These are phyloP conservation scores for Sugiyamaella novakii DNA, from an alignment of 1,139 yeast genomes.

Conservation along the genomic window DNA sequence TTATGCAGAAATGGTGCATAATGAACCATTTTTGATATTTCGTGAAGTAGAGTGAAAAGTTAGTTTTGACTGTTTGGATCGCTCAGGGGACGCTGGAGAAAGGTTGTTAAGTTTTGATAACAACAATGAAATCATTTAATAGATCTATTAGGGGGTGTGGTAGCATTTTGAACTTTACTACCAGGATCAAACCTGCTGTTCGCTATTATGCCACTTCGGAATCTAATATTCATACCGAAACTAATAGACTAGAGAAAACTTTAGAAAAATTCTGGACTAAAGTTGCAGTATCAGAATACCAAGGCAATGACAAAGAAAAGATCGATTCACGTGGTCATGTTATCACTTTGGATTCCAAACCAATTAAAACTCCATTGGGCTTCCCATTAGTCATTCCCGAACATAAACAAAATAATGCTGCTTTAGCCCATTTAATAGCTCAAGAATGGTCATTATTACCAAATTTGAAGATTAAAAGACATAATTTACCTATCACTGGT, in stretches of 20 bases:
- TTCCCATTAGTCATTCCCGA: slow-evolving; percentile 65
- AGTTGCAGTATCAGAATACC: slow-evolving; percentile 51
- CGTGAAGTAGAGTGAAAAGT: no score
- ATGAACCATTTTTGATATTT: no score
- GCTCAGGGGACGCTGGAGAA: no score
- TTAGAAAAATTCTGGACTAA: slow-evolving; percentile 83
- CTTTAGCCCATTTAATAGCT: slow-evolving; percentile 71
- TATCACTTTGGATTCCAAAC: slow-evolving; percentile 70
- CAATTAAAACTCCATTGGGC: slow-evolving; percentile 85
- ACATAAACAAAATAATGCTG: slow-evolving; percentile 44
- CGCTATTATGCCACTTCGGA: slow-evolving; percentile 26
- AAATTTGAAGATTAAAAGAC: slow-evolving; percentile 70
- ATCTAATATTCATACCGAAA: slow-evolving; percentile 48
- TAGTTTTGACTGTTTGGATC: no score
- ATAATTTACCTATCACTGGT: slow-evolving; percentile 83
- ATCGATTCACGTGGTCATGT: slow-evolving; percentile 43
- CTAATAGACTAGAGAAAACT: slow-evolving; percentile 72
- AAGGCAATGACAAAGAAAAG: slow-evolving; percentile 25
- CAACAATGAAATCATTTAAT: no score
- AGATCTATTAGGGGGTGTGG: no score
- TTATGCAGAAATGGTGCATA: not conserved
- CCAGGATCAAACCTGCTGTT: no score
- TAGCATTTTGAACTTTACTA: no score
- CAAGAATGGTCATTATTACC: slow-evolving; percentile 89
- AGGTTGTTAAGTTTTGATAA: no score